Percentiles rank a stretch among this genome's conserved stretches.
Evolutionary conservation across 495 filamentous ascomycete species (phyloP).

Genomic region (Podospora tetraspora): DNA sequence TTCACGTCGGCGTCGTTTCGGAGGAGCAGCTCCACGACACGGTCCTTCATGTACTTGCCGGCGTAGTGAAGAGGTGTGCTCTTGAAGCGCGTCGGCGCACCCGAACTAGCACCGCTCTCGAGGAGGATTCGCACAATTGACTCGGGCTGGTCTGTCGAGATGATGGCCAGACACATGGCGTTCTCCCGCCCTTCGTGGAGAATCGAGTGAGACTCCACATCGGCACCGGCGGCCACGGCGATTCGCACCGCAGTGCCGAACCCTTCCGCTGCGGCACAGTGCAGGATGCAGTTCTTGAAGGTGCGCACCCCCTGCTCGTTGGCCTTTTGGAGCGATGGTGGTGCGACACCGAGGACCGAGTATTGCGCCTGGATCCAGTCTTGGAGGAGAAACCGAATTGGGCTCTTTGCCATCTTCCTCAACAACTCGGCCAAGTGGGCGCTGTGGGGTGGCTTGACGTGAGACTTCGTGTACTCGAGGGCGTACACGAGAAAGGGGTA

Average conservation of each 20-base stretch:
- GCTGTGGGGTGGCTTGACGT: background rate
- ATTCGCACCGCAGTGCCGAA: background rate
- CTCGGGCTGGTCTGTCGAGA: background rate
- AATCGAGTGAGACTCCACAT: background rate
- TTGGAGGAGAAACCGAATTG: background rate
- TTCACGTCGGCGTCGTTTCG: background rate
- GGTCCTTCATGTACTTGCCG: background rate
- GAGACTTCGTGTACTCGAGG: too few relatives aligned
- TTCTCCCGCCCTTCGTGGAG: background rate
- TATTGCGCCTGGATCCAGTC: background rate
- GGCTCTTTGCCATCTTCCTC: background rate
- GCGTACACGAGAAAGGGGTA: background rate
- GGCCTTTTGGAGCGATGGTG: background rate
- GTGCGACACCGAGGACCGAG: background rate
- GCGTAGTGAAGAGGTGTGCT: background rate
- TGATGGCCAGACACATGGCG: background rate
- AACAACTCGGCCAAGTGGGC: background rate
- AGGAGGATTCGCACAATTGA: background rate
- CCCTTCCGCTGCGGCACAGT: background rate
- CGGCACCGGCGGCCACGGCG: background rate
- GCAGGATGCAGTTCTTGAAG: background rate
- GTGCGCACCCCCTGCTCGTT: background rate
- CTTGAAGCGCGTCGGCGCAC: background rate
- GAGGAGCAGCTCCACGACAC: background rate
- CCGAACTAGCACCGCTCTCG: background rate